Evolutionary conservation across 805 yeast species (phyloP).

Genomic region (Wickerhamomyces queroliae): DNA sequence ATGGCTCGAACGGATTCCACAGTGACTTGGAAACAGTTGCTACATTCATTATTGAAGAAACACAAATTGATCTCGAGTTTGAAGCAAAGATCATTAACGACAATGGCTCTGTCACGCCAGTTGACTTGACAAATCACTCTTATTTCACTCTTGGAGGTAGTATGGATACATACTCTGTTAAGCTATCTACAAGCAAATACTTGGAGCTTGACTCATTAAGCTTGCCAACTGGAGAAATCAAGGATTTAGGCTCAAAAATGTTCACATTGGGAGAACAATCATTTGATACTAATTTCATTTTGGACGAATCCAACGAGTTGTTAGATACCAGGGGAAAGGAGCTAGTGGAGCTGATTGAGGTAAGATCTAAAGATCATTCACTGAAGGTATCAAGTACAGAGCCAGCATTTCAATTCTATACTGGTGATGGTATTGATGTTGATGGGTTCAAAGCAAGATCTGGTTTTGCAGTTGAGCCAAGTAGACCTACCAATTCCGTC

Average conservation of each 20-base stretch:
- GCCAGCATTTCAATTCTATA: slow-evolving; percentile 61
- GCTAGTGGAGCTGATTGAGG: slow-evolving; percentile 34
- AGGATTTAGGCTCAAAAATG: slow-evolving; percentile 19
- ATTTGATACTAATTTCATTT: slow-evolving; percentile 44
- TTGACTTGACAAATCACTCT: slow-evolving; percentile 58
- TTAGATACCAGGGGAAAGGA: slow-evolving; percentile 42
- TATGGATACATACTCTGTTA: slow-evolving; percentile 31
- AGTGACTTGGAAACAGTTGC: slow-evolving; percentile 45
- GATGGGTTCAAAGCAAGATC: slow-evolving; percentile 28
- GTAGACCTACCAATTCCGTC: slow-evolving; percentile 51
- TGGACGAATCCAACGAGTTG: slow-evolving; percentile 22
- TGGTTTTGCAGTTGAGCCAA: slow-evolving; percentile 62
- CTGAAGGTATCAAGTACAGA: slow-evolving; percentile 50
- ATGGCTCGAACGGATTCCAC: slow-evolving; percentile 54
- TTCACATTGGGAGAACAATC: slow-evolving; percentile 15
- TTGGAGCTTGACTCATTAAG: slow-evolving; percentile 36
- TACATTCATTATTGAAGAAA: slow-evolving; percentile 35
- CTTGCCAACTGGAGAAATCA: slow-evolving; percentile 42
- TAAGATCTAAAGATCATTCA: slow-evolving; percentile 35
- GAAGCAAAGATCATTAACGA: slow-evolving; percentile 22
- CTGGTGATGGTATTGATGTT: slow-evolving; percentile 45
- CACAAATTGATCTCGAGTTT: slow-evolving; percentile 31
- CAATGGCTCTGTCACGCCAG: slow-evolving; percentile 37
- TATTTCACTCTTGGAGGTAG: slow-evolving; percentile 45
- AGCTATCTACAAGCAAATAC: slow-evolving; percentile 31